These are phyloP conservation scores for Coemansia sp. DNA, from an alignment of 192 early-diverging fungal genomes.

Conservation along the genomic window DNA sequence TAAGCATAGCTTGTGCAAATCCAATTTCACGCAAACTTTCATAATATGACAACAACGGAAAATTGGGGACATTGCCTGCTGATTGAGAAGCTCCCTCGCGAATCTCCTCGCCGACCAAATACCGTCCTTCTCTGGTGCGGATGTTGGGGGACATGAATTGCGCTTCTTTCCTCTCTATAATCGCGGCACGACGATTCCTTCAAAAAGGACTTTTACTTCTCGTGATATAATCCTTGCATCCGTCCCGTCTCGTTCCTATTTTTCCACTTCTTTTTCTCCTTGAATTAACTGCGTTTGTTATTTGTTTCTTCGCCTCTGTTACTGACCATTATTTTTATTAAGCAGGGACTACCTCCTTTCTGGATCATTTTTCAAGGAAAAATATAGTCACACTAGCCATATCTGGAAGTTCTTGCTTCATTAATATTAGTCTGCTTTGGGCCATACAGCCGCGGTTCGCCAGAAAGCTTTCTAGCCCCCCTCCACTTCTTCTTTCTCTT, in stretches of 20 bases:
- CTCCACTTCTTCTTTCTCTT: neutral
- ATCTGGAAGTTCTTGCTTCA: neutral
- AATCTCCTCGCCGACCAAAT: too few species aligned
- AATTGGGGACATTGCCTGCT: too few species aligned
- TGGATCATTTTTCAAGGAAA: neutral
- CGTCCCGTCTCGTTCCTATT: slow-evolving; percentile 1
- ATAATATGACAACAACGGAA: too few species aligned
- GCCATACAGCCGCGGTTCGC: too few species aligned
- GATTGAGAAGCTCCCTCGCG: too few species aligned
- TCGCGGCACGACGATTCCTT: too few species aligned
- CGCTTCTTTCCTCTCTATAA: too few species aligned
- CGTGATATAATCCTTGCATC: slow-evolving; percentile 10
- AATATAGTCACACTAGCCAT: neutral
- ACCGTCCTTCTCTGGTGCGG: too few species aligned
- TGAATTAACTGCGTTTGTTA: slow-evolving; percentile 5
- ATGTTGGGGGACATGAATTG: too few species aligned
- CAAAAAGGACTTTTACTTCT: slow-evolving; percentile 9
- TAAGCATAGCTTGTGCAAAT: too few species aligned
- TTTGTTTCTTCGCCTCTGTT: slow-evolving; percentile 3
- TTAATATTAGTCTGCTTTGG: slow-evolving; percentile 9
- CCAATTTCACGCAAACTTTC: too few species aligned
- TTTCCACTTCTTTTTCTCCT: neutral
- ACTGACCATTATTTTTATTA: slow-evolving; percentile 3
- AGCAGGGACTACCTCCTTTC: slow-evolving; percentile 6
- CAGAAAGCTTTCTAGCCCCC: too few species aligned